These are phyloP conservation scores for Candida silvicultrix DNA, from an alignment of 805 yeast species.

Conservation along the genomic window DNA sequence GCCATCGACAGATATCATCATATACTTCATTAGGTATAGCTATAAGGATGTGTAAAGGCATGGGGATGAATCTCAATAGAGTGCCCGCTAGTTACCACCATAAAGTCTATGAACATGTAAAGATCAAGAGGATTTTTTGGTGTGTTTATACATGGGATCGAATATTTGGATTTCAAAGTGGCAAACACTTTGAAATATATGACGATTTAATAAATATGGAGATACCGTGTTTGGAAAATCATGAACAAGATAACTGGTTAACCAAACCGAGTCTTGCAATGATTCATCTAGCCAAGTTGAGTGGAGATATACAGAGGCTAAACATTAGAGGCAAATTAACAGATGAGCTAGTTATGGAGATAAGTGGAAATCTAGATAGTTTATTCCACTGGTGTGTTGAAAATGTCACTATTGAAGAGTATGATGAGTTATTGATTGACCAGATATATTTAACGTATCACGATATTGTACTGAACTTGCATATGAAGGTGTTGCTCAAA, in stretches of 20 bases:
- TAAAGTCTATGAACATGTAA: slow-evolving; percentile 31
- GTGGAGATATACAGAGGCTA: slow-evolving; percentile 30
- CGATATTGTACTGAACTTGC: slow-evolving; percentile 12
- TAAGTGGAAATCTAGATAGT: slow-evolving; percentile 10
- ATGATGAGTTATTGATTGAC: slow-evolving; percentile 11
- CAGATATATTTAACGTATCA: slow-evolving; percentile 18
- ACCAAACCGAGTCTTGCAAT: slow-evolving; percentile 39
- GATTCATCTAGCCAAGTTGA: slow-evolving; percentile 35
- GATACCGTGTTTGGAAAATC: slow-evolving; percentile 27
- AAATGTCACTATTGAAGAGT: slow-evolving; percentile 5
- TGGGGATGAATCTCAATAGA: slow-evolving; percentile 33
- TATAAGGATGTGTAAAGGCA: slow-evolving; percentile 34
- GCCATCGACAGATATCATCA: slow-evolving; percentile 38
- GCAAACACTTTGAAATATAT: slow-evolving; percentile 33
- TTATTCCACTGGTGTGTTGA: slow-evolving; percentile 15
- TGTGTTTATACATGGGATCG: slow-evolving; percentile 48
- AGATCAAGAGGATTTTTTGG: slow-evolving; percentile 51
- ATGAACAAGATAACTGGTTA: no score
- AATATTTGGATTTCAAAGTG: slow-evolving; percentile 45
- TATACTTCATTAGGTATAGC: slow-evolving; percentile 37
- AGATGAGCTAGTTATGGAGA: slow-evolving; percentile 9
- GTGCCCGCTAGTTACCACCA: slow-evolving; percentile 19
- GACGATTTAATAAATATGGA: slow-evolving; percentile 31
- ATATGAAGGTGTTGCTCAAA: slow-evolving; percentile 13
- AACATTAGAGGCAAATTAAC: slow-evolving; percentile 13